Conservation (phyloP, 2,329 filamentous ascomycete species). For the Calonectria hongkongensis region DNA sequence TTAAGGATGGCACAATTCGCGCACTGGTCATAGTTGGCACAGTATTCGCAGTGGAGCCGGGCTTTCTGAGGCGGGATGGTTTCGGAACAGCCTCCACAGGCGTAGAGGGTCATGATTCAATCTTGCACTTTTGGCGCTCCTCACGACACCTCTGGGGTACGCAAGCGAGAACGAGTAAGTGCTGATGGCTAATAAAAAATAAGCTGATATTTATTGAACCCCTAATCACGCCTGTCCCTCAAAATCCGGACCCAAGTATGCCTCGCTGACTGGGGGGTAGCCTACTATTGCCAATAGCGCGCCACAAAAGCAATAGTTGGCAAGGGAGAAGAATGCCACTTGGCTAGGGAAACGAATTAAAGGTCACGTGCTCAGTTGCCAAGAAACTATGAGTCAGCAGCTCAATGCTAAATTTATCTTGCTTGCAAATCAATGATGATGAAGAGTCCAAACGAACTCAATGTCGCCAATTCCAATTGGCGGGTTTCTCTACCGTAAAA, state of each 20-base stretch:
- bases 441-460: too few relatives aligned
- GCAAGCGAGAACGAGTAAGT: not conserved
- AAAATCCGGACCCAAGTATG: not conserved
- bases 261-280: constrained; percentile 16
- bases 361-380: not conserved
- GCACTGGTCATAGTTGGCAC: constrained; percentile 28
- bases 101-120: constrained; percentile 11
- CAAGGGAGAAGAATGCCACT: too few relatives aligned
- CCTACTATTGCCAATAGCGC: not conserved
- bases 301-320: not conserved
- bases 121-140: not conserved
- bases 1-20: constrained; percentile 32
- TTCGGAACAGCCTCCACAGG: constrained; percentile 27
- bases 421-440: too few relatives aligned
- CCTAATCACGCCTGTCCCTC: not conserved
- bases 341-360: not conserved
- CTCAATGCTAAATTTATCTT: not conserved
- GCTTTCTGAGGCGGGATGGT: constrained; percentile 24
- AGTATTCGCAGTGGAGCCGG: constrained; percentile 21
- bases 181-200: constrained; percentile 16
- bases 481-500: too few relatives aligned
- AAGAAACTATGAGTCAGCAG: not conserved
- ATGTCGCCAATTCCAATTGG: too few relatives aligned
- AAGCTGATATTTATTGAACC: constrained; percentile 20
- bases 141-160: constrained; percentile 4